Conservation (phyloP, 495 filamentous ascomycete species). For the Neurospora africana region DNA sequence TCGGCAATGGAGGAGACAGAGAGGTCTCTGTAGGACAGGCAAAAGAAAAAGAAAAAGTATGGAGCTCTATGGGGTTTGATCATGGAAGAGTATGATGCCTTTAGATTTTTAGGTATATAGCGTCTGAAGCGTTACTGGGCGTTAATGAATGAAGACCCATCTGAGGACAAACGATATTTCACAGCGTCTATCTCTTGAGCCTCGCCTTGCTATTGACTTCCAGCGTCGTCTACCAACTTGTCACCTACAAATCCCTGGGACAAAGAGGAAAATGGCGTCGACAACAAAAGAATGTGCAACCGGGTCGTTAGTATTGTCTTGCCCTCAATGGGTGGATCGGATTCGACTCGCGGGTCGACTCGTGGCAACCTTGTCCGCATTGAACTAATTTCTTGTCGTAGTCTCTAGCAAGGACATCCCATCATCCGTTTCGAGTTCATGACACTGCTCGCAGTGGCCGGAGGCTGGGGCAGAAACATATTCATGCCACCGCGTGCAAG, state of each 20-base stretch:
- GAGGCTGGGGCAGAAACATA: neutral
- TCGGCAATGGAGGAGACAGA: conserved; percentile 12
- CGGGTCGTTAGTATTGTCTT: neutral
- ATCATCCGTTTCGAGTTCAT: neutral
- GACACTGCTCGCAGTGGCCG: neutral
- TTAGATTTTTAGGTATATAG: neutral
- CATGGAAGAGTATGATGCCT: neutral
- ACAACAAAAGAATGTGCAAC: neutral
- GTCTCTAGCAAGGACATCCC: neutral
- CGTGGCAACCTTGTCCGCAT: neutral
- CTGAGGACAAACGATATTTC: neutral
- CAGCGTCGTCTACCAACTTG: neutral
- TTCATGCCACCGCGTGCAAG: neutral
- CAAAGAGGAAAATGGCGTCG: neutral
- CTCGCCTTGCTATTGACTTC: neutral
- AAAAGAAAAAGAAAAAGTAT: neutral
- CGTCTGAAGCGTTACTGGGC: neutral
- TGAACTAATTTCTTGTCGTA: neutral
- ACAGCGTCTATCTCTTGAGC: neutral
- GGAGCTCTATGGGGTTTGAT: neutral
- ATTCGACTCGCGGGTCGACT: neutral
- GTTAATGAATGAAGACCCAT: neutral
- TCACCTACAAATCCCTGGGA: neutral
- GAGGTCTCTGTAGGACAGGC: neutral
- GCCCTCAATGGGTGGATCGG: neutral